Evolutionary conservation across 805 yeast species (phyloP), one percentile per base, ranked within the genome.

Genomic region (Cyberlindnera mississippiensis): DNA sequence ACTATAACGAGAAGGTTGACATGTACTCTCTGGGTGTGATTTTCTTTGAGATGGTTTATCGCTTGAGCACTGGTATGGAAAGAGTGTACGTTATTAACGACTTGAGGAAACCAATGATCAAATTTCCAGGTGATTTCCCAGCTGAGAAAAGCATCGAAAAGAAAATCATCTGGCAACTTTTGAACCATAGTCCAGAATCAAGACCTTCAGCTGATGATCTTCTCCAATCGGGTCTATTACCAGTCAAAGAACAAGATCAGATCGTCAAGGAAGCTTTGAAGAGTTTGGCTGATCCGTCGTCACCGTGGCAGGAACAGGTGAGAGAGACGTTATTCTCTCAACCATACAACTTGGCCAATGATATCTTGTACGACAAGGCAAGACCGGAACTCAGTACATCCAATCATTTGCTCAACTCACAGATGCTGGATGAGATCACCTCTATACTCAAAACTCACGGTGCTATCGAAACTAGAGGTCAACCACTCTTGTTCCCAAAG

Each of bases 21-120:
- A 82, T 93, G 85, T 93, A 89, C 60, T 89, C 99, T 0, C 65
- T 93, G 31, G 99, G 99, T 3, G 79, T 93, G 28, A 93, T 93
- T 1, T 88, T 93, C 57, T 93, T 93, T 60, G 99, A 93, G 59
- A 93, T 93, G 99, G 76, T 88, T 22, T 88, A 81, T 59, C 72
- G 82, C 1, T 71, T 91, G 53, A 71, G 72, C n/a, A 93, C 99
- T 0, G 90, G 88, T 2, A 93, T 93, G 97, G 99, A 93, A 60
- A 72, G 99, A 39, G 88, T 84, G 10, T 71, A 73, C 35, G 85
- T 80, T 7, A 64, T 93, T n/a, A 75, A 79, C 45, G 69, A 74
- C 18, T 62, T 91, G 40, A 69, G 99, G 41, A 59, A 70, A 1
- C 61, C 77, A 0, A 59, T 72, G 0, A 72, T 88, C 12, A 75